Conservation (phyloP, 2,329 filamentous ascomycete genomes). For the Dothiorella sarmentorum region DNA sequence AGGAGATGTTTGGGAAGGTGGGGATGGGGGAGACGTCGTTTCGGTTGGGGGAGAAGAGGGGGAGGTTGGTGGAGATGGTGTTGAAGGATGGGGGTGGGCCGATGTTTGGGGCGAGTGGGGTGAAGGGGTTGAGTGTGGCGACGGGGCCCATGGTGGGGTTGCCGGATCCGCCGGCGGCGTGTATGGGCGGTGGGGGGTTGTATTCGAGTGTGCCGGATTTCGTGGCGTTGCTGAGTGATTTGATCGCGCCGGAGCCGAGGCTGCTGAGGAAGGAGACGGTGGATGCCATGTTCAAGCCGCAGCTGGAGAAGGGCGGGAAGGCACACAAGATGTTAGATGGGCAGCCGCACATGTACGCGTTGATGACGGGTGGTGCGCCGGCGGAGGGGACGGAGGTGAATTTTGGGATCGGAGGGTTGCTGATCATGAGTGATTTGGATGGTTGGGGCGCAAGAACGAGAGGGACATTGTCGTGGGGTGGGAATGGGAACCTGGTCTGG, state of each 20-base stretch:
- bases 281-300: neutral
- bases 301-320: slow-evolving; percentile 20
- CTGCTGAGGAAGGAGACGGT: neutral
- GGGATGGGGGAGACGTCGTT: slow-evolving; percentile 27
- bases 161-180: neutral
- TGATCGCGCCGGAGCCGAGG: slow-evolving; percentile 24
- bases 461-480: slow-evolving; percentile 32
- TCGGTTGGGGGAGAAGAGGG: neutral
- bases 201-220: neutral
- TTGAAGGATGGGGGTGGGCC: slow-evolving; percentile 24
- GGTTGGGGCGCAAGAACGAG: slow-evolving; percentile 13
- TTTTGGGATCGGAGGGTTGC: slow-evolving; percentile 31
- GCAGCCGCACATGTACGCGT: slow-evolving; percentile 25
- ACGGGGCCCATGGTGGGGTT: slow-evolving; percentile 19
- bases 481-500: slow-evolving; percentile 33
- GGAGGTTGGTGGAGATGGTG: slow-evolving; percentile 23
- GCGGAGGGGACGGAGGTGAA: slow-evolving; percentile 21
- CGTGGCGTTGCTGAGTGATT: neutral
- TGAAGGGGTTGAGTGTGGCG: slow-evolving; percentile 26
- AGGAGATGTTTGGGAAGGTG: slow-evolving; percentile 25
- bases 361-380: slow-evolving; percentile 21
- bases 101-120: slow-evolving; percentile 22
- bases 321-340: slow-evolving; percentile 3
- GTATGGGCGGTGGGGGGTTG: neutral
- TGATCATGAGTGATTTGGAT: slow-evolving; percentile 24